Evolutionary conservation across 345 rosid species (phyloP), one percentile per base, ranked within the genome.

Genomic region (Balakata baccata): DNA sequence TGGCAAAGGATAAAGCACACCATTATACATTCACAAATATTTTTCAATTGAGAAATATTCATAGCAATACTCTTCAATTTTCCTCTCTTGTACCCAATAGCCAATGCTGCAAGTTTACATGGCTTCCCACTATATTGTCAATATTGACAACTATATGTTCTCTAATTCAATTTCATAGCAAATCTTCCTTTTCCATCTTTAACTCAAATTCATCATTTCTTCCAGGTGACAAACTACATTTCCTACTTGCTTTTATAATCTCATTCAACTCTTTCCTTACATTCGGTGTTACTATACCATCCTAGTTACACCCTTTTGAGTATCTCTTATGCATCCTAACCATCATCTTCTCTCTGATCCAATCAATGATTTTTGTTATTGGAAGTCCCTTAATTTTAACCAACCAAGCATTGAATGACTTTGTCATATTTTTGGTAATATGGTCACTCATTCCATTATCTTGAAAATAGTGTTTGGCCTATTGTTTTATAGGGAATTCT

Each of bases 231-330:
- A 57, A 5, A 17, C 4, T 38, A 11, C n/a, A 39, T 13, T 18
- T 4, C 12, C n/a, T 34, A 17, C 22, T 13, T 3, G 2, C 45
- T 2, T 38, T 1, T 9, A 29, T 38, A 3, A 34, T n/a, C 4
- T 23, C 3, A 56, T 56, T n/a, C 0, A 41, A 0, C 3, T 20
- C 20, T 2, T 54, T 43, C 5, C 6, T 41, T 10, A 22, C 50
- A 9, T 10, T n/a, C 3, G n/a, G 64, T 0, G 22, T 41, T 1
- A 43, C 9, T 0, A 0, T 0, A 0, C 11, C 13, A 0, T 14
- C 51, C 66, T 2, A 29, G 3, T 2, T 58, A 23, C 41, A 70
- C 1, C 12, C 43, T 6, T 39, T 41, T 6, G 3, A 70, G 34
- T 58, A 58, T 12, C 43, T 57, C 6, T 70, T 23, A 20, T 58